Evolutionary conservation across 108 stramenopile species (phyloP).

Genomic region (Skeletonema potamos): DNA sequence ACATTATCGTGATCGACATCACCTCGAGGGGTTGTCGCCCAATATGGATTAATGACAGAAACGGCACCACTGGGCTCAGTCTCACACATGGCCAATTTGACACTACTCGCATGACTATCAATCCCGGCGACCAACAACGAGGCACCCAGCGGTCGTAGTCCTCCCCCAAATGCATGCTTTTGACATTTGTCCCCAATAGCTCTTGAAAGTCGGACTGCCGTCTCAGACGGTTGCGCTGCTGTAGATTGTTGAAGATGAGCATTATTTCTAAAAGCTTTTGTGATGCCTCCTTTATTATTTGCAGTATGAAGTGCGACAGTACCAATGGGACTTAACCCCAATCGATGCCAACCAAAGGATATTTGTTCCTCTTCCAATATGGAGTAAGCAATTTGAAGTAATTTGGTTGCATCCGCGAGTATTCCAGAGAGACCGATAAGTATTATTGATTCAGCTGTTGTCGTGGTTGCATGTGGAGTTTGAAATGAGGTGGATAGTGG

Average conservation of each 20-base stretch:
- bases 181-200: conserved; percentile 68
- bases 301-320: conserved; percentile 1
- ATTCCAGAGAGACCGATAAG: conserved; percentile 68
- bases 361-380: conserved; percentile 44
- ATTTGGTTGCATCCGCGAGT: conserved; percentile 56
- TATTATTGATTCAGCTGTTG: conserved; percentile 5
- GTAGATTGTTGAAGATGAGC: background rate
- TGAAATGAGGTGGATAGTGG: conserved; percentile 19
- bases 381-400: conserved; percentile 35
- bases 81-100: conserved; percentile 36
- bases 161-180: conserved; percentile 73
- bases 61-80: conserved; percentile 42
- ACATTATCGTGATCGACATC: background rate
- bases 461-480: conserved; percentile 10
- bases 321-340: conserved; percentile 31
- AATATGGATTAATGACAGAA: background rate
- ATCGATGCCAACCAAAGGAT: conserved; percentile 43
- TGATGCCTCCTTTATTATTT: background rate
- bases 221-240: conserved; percentile 24
- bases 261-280: no score
- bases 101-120: conserved; percentile 6
- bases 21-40: conserved; percentile 7
- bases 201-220: conserved; percentile 29
- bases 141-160: conserved; percentile 74
- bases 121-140: conserved; percentile 58